Base-by-base conservation (phyloP, 2,329 filamentous ascomycete genomes). In the Fusarium fracticaudum region DNA sequence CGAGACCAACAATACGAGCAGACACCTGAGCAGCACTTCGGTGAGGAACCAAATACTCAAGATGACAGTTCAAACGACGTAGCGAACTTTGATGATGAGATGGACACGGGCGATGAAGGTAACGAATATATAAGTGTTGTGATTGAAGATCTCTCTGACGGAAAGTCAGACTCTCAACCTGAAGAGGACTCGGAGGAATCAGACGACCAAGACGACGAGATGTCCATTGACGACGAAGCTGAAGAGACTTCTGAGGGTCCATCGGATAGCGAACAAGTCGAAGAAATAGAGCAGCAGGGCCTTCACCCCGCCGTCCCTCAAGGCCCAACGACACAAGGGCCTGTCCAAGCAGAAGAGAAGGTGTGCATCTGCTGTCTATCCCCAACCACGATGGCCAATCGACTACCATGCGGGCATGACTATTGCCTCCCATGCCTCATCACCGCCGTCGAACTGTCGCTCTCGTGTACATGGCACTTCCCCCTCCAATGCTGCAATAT, bases 401-500 rank as follows among this genome's bases (percentile, higher is more conserved):
- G 31, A 12, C 6, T 33, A 4, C 77, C 84, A 53, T 82, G 88
- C 79, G 6, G 76, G 0, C 87, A 91, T 68, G 76, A 83, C 5
- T 91, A 89, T 76, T 91, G 89, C 72, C 78, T 75, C 0, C 70
- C 64, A 3, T 91, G 89, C 72, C 72, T 91, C 0, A 71, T 73
- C 1, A 57, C 67, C 0, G 81, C 88, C 0, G 85, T 90, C 71
- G 20, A 72, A 1, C 59, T 76, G 0, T 82, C 86, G 0, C 80
- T 88, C 24, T 77, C 61, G 0, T 85, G 89, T 66, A 86, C 90
- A 54, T 80, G 82, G 0, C 72, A 88, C 0, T 91, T 89, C 59
- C 89, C 89, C 0, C 87, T 88, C 0, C 80, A 83, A 10, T 91
- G 89, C 77, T 90, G 88, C 71, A 58, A 75, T 1, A 69, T 84